Percentiles rank a stretch among this genome's conserved stretches.
Conservation (phyloP, 2,329 filamentous ascomycete genomes). For the Monosporascus ibericus region DNA sequence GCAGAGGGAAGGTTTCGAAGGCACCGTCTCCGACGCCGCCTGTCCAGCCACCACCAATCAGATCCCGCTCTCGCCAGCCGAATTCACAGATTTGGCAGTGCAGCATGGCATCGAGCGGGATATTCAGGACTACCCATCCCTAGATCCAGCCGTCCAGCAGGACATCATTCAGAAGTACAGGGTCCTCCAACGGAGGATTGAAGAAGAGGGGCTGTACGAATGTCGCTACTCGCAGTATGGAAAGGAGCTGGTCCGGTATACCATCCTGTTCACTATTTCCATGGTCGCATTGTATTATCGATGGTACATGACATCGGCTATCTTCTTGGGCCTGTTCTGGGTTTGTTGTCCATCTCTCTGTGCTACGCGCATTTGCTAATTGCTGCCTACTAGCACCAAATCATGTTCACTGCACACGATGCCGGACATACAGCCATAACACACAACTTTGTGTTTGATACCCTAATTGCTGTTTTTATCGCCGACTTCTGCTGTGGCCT, state of each 20-base stretch:
- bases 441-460: constrained; percentile 50
- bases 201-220: constrained; percentile 50
- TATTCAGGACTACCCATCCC: constrained; percentile 39
- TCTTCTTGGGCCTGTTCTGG: constrained; percentile 58
- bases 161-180: constrained; percentile 52
- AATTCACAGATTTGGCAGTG: constrained; percentile 31
- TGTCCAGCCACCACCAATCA: neutral
- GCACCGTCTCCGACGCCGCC: neutral
- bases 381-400: constrained; percentile 46
- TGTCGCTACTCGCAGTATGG: constrained; percentile 54
- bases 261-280: constrained; percentile 43
- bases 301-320: constrained; percentile 53
- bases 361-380: constrained; percentile 1
- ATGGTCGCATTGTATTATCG: constrained; percentile 35
- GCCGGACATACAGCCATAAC: constrained; percentile 60
- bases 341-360: constrained; percentile 24
- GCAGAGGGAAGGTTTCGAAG: neutral
- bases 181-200: constrained; percentile 46
- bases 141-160: constrained; percentile 48
- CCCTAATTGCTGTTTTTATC: constrained; percentile 55
- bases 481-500: constrained; percentile 61
- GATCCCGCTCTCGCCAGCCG: constrained; percentile 8
- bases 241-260: constrained; percentile 52
- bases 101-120: constrained; percentile 30
- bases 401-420: constrained; percentile 64